phyloP scores from a whole-genome alignment of 2,329 filamentous ascomycete genomes.

The Ciborinia camelliae region DNA sequence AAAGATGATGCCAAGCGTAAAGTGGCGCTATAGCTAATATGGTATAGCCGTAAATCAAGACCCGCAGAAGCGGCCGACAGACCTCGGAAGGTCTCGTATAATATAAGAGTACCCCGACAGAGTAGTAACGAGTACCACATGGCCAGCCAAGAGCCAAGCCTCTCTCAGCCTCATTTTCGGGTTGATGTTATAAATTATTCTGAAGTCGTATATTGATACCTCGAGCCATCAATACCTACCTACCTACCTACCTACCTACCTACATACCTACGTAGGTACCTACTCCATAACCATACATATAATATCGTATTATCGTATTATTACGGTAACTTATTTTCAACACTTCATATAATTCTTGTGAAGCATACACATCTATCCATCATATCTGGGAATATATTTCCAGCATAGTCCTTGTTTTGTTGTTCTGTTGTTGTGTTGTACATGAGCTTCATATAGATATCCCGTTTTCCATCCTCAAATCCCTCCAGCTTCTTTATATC shows the following conservation, averaged over 20 bases:
- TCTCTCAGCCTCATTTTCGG: slow-evolving; percentile 2
- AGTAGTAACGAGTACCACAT: too few relatives aligned
- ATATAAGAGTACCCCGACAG: too few relatives aligned
- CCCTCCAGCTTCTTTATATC: slow-evolving; percentile 3
- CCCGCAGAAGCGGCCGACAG: background rate
- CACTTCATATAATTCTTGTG: background rate
- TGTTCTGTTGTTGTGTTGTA: background rate
- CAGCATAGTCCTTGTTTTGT: background rate
- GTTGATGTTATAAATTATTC: background rate
- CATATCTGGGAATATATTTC: background rate
- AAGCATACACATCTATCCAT: background rate
- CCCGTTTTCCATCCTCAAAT: background rate
- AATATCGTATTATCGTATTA: background rate
- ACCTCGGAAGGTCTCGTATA: slow-evolving; percentile 4
- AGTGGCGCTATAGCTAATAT: background rate
- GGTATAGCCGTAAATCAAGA: background rate
- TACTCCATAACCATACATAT: background rate
- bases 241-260: too few relatives aligned
- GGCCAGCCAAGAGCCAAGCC: too few relatives aligned
- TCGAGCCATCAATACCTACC: too few relatives aligned
- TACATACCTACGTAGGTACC: too few relatives aligned
- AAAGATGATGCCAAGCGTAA: background rate
- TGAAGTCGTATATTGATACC: background rate
- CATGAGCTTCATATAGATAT: background rate
- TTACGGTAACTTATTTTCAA: background rate